A percentile compares a stretch with the other conserved stretches of the same genome.
These are phyloP conservation scores for Shiraia sp. DNA, from an alignment of 2,329 filamentous ascomycete species.

Conservation along the genomic window DNA sequence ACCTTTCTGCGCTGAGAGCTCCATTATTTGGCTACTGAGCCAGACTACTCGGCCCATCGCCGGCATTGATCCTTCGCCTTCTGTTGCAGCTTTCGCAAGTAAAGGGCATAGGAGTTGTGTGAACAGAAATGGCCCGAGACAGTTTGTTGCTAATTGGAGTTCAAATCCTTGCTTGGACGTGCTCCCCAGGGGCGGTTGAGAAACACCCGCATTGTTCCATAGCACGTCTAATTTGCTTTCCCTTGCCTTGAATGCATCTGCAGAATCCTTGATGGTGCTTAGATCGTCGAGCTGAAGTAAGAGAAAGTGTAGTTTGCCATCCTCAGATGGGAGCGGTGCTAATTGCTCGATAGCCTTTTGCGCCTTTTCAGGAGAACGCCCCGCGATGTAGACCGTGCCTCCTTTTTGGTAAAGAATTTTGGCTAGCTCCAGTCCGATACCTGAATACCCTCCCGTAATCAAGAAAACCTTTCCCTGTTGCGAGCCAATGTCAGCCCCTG, in stretches of 20 bases:
- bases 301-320: constrained; percentile 6
- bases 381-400: constrained; percentile 58
- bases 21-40: constrained; percentile 19
- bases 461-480: constrained; percentile 53
- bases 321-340: background rate
- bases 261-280: constrained; percentile 34
- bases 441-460: constrained; percentile 54
- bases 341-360: constrained; percentile 44
- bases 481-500: constrained; percentile 40
- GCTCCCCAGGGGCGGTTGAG: constrained; percentile 19
- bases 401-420: constrained; percentile 57
- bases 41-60: constrained; percentile 40
- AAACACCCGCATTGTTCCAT: constrained; percentile 35
- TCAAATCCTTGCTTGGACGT: constrained; percentile 15
- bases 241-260: constrained; percentile 36
- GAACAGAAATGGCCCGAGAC: constrained; percentile 44
- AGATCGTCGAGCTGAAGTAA: constrained; percentile 47
- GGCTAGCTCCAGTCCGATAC: constrained; percentile 56
- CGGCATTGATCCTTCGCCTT: constrained; percentile 1
- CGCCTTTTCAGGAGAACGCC: constrained; percentile 42
- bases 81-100: constrained; percentile 29
- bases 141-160: constrained; percentile 44
- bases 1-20: constrained; percentile 6
- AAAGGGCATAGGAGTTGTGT: constrained; percentile 40
- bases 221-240: constrained; percentile 49